These are phyloP conservation scores for Glycine latifolia DNA, from an alignment of 306 rosid genomes.

Conservation along the genomic window DNA sequence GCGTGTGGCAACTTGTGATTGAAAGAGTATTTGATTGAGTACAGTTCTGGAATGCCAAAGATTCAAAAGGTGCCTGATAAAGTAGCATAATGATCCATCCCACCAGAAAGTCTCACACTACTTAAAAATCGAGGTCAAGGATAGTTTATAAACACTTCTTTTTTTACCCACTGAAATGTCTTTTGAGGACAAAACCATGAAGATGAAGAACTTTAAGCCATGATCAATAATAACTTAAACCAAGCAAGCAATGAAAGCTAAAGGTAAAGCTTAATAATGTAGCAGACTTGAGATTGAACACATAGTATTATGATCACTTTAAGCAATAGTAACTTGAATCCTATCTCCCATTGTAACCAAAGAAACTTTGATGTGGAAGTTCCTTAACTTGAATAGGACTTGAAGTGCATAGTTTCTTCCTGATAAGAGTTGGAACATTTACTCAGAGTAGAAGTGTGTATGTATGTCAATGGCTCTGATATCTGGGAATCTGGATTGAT, in stretches of 20 bases:
- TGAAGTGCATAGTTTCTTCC: neutral
- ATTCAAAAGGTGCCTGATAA: too few relatives aligned
- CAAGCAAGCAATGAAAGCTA: too few relatives aligned
- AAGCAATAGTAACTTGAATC: neutral
- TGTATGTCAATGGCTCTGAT: neutral
- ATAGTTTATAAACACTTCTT: too few relatives aligned
- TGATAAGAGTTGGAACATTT: neutral
- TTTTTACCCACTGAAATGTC: too few relatives aligned
- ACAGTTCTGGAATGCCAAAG: neutral
- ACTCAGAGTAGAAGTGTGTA: neutral
- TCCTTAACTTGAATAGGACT: conserved; percentile 10
- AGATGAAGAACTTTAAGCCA: too few relatives aligned
- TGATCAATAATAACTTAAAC: too few relatives aligned
- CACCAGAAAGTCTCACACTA: too few relatives aligned
- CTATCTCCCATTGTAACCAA: neutral
- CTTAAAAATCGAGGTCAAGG: too few relatives aligned
- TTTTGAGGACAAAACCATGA: too few relatives aligned
- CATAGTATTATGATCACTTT: neutral
- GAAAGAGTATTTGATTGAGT: neutral
- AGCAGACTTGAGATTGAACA: too few relatives aligned
- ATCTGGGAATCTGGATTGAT: conserved; percentile 6
- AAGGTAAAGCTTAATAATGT: too few relatives aligned
- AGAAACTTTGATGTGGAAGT: neutral
- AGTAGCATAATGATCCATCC: too few relatives aligned
- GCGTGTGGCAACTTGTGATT: neutral